Evolutionary conservation across 257 asterid genomes (phyloP), one percentile per base, ranked within the genome.

Genomic region (Cynanchum wilfordii): DNA sequence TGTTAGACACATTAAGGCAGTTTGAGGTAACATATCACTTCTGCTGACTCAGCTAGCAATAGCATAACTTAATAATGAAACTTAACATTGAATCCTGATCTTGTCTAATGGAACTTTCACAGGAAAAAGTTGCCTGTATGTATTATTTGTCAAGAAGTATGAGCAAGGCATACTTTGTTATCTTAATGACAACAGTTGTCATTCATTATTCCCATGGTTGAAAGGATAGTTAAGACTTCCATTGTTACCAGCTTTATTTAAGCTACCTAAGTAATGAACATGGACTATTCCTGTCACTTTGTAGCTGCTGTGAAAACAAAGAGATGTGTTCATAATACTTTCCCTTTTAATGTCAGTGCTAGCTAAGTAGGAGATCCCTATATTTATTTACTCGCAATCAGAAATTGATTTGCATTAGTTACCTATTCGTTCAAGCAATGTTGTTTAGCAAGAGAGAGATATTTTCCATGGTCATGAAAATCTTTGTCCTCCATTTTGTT

Each of bases 1-100:
- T 93, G 83, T 81, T 90, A 55, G 93, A 93, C 83, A 83, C 98
- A 0, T 76, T 93, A 78, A 86, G 92, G 76, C 96, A 91, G 80
- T 82, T 91, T 75, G 98, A 93, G 98, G 98, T 93, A 82, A 78
- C 63, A 47, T 78, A 59, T 11, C 40, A 10, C 60, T n/a, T 60
- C 10, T 19, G 2, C 27, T 49, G 66, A 22, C 40, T 56, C 54
- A 45, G 29, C 27, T 55, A 58, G 24, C 62, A 38, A 27, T 55
- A 47, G 24, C 62, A 38, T 68, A 57, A 24, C 20, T 44, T 11
- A 44, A 54, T 6, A 11, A 0, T 3, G 45, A 12, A 38, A 45
- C 33, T 12, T 64, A 36, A 10, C 7, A 7, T 64, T 36, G 27
- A 64, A 64, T 36, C 24, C 42, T 36, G 17, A 19, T 5, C 50